Conservation (phyloP, 129 eudicot genomes). For the Flaveria ramosissima region DNA sequence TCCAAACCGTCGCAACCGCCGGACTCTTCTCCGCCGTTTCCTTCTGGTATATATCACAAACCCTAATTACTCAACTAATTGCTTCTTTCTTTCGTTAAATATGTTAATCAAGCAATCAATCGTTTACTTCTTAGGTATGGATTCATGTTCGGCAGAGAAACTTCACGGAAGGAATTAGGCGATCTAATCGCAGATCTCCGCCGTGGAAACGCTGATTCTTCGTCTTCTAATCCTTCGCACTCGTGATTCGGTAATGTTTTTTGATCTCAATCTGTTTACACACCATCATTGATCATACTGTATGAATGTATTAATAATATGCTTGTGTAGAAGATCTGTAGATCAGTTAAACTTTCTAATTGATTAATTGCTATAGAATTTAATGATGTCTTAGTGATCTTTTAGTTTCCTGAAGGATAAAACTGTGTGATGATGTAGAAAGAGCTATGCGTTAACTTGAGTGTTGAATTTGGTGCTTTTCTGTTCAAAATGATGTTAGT, state of each 20-base stretch:
- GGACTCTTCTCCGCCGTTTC: constrained; percentile 85
- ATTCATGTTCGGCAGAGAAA: constrained; percentile 94
- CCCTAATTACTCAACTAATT: background rate
- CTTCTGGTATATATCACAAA: constrained; percentile 49
- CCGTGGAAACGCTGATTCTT: constrained; percentile 44
- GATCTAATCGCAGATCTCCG: constrained; percentile 76
- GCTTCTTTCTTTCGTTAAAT: background rate
- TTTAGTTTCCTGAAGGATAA: background rate
- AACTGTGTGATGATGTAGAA: background rate
- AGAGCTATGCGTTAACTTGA: background rate
- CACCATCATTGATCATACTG: background rate
- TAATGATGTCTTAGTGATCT: background rate
- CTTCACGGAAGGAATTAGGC: constrained; percentile 80
- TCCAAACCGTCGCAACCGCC: constrained; percentile 74
- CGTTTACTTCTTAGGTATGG: constrained; percentile 62
- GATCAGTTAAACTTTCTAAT: background rate
- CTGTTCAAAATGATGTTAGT: background rate
- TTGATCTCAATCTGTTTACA: too few relatives aligned
- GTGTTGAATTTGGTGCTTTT: background rate
- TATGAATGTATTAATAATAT: background rate
- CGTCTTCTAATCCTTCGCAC: constrained; percentile 42
- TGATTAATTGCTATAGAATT: background rate
- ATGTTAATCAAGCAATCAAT: background rate
- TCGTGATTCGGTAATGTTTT: constrained; percentile 45
- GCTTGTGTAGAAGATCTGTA: too few relatives aligned